Percentiles rank a stretch among this genome's conserved stretches.
Conservation (phyloP, 345 rosid genomes). For the Euphorbia peplus region DNA sequence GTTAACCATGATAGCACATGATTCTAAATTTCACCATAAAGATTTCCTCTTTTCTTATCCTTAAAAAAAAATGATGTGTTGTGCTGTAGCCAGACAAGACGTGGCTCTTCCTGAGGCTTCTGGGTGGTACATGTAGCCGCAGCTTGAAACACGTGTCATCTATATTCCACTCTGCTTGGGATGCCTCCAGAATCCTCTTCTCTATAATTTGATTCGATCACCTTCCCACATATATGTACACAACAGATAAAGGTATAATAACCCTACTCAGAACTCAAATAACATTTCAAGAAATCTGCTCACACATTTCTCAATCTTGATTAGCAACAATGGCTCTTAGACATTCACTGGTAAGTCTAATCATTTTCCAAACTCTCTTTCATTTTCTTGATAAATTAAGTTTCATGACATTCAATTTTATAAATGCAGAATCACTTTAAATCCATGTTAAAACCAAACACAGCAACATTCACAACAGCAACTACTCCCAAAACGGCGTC, state of each 20-base stretch:
- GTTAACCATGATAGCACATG: no score
- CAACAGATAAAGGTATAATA: no score
- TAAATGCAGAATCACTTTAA: no score
- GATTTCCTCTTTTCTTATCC: no score
- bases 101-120: conserved; percentile 52
- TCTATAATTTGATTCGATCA: background rate
- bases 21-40: no score
- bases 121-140: conserved; percentile 21
- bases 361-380: no score
- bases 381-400: no score
- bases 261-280: no score
- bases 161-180: conserved; percentile 18
- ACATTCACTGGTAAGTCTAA: no score
- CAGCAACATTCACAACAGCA: conserved; percentile 11
- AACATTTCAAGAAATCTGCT: background rate
- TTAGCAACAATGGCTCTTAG: background rate
- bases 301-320: background rate
- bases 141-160: conserved; percentile 25
- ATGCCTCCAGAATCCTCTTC: conserved; percentile 41
- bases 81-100: conserved; percentile 22
- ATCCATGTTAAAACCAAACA: background rate
- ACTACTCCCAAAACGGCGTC: conserved; percentile 14
- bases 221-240: background rate
- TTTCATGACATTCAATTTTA: no score
- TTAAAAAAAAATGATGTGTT: no score